Conservation (phyloP, 1,139 yeast species). For the Lodderomyces jiufengensis region DNA sequence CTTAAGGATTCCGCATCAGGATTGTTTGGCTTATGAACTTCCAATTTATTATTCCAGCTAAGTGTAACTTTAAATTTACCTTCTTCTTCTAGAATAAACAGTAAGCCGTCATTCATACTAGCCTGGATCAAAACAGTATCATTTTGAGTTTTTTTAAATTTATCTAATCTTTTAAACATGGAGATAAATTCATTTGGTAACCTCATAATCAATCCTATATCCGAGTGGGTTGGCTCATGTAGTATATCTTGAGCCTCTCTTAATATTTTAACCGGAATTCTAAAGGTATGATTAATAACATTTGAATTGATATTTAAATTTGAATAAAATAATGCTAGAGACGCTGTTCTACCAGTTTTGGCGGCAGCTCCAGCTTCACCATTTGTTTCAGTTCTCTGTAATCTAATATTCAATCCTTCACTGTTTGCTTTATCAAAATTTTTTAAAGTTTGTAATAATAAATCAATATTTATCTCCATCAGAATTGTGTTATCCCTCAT, state of each 20-base stretch:
- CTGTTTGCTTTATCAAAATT: constrained; percentile 53
- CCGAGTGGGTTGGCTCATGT: constrained; percentile 47
- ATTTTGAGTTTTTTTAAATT: constrained; percentile 43
- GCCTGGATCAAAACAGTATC: constrained; percentile 35
- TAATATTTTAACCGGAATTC: constrained; percentile 54
- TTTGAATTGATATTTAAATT: constrained; percentile 29
- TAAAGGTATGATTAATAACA: constrained; percentile 53
- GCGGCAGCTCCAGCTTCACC: constrained; percentile 25
- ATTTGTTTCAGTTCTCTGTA: constrained; percentile 44
- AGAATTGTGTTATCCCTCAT: constrained; percentile 46
- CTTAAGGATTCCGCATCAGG: constrained; percentile 22
- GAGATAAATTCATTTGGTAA: constrained; percentile 47
- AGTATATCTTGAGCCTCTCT: constrained; percentile 42
- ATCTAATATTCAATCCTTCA: constrained; percentile 48
- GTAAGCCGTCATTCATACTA: constrained; percentile 34
- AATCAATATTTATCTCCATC: constrained; percentile 55
- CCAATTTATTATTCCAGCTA: constrained; percentile 52
- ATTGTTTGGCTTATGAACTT: constrained; percentile 27
- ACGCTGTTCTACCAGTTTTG: constrained; percentile 42
- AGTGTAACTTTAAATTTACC: constrained; percentile 50
- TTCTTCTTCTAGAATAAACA: constrained; percentile 52
- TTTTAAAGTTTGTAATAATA: constrained; percentile 49
- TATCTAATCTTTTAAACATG: constrained; percentile 52
- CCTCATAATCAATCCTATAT: constrained; percentile 47
- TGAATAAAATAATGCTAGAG: constrained; percentile 50